Percentiles rank a stretch among this genome's conserved stretches.
phyloP scores from a whole-genome alignment of 805 yeast species.

The Candida tallmaniae region DNA sequence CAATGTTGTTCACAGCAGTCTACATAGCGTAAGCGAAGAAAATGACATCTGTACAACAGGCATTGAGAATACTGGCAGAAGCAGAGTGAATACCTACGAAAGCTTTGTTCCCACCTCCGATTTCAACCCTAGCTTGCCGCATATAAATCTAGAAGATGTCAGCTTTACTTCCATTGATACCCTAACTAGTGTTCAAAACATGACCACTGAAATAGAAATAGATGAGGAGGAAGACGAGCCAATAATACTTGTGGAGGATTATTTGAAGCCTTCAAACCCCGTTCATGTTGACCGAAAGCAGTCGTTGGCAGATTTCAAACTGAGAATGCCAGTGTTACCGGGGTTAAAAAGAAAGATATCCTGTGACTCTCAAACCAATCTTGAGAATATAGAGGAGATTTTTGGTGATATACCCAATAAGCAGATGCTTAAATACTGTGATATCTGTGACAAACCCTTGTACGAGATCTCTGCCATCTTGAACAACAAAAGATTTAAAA shows the following conservation, averaged over 20 bases:
- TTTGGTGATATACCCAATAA: constrained; percentile 37
- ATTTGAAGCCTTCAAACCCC: constrained; percentile 28
- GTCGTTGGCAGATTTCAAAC: constrained; percentile 37
- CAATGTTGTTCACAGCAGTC: too few species aligned
- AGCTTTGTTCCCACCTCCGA: constrained; percentile 1
- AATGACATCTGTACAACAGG: too few species aligned
- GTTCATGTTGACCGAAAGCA: constrained; percentile 23
- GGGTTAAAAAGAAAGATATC: constrained; percentile 9
- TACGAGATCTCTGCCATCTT: constrained; percentile 53
- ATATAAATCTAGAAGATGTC: constrained; percentile 7
- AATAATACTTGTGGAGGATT: constrained; percentile 54
- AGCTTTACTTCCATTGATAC: constrained; percentile 13
- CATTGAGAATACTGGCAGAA: too few species aligned
- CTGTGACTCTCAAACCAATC: constrained; percentile 4
- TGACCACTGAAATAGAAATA: constrained; percentile 13
- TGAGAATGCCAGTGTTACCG: constrained; percentile 7
- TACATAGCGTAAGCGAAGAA: too few species aligned
- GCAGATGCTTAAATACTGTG: constrained; percentile 47
- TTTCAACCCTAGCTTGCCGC: background rate
- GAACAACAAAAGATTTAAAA: constrained; percentile 12
- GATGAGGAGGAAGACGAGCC: constrained; percentile 29
- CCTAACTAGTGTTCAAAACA: constrained; percentile 11
- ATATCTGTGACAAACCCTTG: constrained; percentile 65
- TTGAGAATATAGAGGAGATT: constrained; percentile 30
- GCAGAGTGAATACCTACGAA: too few species aligned